Conservation (phyloP, 2,329 filamentous ascomycete genomes). For the Orbilia blumenaviensis region DNA sequence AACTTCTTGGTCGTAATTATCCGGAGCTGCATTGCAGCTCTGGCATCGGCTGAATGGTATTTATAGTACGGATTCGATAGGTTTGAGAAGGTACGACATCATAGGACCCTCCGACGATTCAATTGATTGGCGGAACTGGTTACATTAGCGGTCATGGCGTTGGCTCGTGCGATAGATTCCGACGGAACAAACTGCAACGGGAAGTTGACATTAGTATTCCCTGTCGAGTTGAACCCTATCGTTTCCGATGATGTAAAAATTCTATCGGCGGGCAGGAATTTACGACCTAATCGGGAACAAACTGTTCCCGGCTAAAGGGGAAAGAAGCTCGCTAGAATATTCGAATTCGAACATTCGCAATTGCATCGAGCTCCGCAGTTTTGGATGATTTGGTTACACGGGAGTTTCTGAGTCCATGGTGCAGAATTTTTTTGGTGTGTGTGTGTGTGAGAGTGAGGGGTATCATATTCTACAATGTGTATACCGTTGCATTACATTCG, state of each 20-base stretch:
- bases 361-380: conserved; percentile 2
- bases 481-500: neutral
- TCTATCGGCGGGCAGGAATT: neutral
- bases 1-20: neutral
- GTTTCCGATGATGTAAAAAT: neutral
- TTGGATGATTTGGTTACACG: neutral
- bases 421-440: neutral
- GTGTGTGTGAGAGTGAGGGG: neutral
- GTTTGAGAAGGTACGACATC: neutral
- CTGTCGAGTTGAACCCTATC: neutral
- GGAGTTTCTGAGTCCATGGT: no score
- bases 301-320: neutral
- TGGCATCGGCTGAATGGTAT: neutral
- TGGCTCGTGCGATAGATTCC: neutral
- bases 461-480: neutral
- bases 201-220: neutral
- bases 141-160: neutral
- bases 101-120: neutral
- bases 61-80: neutral
- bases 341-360: no score
- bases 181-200: neutral
- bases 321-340: conserved; percentile 8
- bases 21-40: neutral
- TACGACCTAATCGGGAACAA: neutral
- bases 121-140: neutral